phyloP scores from a whole-genome alignment of 257 asterid species.

The Henckelia pumila region DNA sequence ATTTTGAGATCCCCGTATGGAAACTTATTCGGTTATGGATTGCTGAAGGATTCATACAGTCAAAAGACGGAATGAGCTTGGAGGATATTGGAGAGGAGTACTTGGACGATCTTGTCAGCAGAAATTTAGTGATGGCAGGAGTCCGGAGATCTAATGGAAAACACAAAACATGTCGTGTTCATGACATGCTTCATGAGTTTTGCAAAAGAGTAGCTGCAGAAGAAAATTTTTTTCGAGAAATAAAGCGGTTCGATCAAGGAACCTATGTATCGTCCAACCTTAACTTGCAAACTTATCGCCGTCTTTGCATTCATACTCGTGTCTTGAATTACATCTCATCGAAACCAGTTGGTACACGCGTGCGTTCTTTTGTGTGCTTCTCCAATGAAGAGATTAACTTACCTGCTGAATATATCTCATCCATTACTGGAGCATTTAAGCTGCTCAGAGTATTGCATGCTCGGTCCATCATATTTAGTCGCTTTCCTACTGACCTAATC shows the following conservation, averaged over 20 bases:
- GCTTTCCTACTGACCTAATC: constrained; percentile 39
- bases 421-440: constrained; percentile 46
- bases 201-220: constrained; percentile 48
- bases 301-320: constrained; percentile 51
- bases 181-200: constrained; percentile 52
- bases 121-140: constrained; percentile 46
- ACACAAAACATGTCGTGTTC: constrained; percentile 48
- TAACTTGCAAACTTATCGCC: constrained; percentile 37
- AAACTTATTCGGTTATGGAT: constrained; percentile 48
- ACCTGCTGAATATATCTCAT: constrained; percentile 33
- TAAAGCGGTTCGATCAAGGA: constrained; percentile 38
- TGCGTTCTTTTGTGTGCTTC: constrained; percentile 58
- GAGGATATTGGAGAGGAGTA: constrained; percentile 51
- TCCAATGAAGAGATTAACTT: constrained; percentile 33
- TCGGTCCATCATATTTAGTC: constrained; percentile 37
- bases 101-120: constrained; percentile 45
- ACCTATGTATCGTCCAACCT: constrained; percentile 33
- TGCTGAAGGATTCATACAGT: constrained; percentile 57
- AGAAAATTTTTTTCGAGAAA: constrained; percentile 41
- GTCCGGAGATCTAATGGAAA: constrained; percentile 35
- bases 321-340: constrained; percentile 36
- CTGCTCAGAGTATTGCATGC: constrained; percentile 55
- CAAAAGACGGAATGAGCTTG: constrained; percentile 37
- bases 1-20: constrained; percentile 41
- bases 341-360: constrained; percentile 40